Percentiles rank a stretch among this genome's conserved stretches.
Evolutionary conservation across 2,329 filamentous ascomycete species (phyloP).

Genomic region (Chrysoporthe austroafricana): DNA sequence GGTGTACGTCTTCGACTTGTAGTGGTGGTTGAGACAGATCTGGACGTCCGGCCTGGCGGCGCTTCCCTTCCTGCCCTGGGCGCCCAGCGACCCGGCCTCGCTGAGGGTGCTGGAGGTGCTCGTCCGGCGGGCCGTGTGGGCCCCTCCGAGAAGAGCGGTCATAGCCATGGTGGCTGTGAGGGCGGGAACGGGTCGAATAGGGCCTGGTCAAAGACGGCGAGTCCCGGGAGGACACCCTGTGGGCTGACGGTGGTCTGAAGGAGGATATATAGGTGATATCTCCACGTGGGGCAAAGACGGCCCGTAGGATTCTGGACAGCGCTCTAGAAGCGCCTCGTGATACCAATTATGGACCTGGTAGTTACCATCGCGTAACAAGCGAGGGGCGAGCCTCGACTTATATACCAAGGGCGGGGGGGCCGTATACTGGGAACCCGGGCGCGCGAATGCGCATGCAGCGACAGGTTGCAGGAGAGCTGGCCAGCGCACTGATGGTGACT

Average conservation of each 20-base stretch:
- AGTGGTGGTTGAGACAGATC: constrained; percentile 58
- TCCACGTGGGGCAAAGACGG: background rate
- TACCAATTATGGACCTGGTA: background rate
- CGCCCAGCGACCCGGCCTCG: constrained; percentile 26
- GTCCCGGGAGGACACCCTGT: background rate
- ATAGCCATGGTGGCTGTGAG: constrained; percentile 1
- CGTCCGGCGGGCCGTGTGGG: constrained; percentile 9
- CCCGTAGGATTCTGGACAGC: background rate
- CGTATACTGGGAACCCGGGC: background rate
- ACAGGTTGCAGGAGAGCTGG: background rate
- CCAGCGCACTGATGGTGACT: background rate
- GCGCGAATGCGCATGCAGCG: constrained; percentile 23
- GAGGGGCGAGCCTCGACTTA: constrained; percentile 15
- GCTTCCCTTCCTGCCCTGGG: constrained; percentile 21
- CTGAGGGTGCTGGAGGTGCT: constrained; percentile 28
- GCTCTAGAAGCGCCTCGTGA: constrained; percentile 7
- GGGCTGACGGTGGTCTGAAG: background rate
- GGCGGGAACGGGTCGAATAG: background rate
- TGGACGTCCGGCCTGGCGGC: constrained; percentile 46
- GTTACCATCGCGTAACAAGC: background rate
- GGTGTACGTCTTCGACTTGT: constrained; percentile 58
- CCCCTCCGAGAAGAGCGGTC: background rate
- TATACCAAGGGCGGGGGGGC: background rate
- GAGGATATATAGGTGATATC: background rate
- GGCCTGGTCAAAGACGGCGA: background rate